Base-by-base conservation (phyloP, 2,329 filamentous ascomycete genomes). In the Penicillium rolfsii region DNA sequence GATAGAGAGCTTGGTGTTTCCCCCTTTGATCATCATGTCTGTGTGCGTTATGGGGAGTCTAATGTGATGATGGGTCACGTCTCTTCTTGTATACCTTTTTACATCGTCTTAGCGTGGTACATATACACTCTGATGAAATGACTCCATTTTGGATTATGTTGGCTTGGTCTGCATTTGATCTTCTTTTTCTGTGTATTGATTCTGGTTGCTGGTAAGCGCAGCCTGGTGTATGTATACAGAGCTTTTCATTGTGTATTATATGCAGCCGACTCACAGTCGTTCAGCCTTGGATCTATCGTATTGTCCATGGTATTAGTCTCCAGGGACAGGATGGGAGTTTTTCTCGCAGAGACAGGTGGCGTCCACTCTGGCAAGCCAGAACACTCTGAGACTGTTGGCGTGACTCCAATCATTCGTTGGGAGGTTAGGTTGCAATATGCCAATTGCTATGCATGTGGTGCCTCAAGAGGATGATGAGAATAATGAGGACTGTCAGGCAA, bases 31-130 rank as follows among this genome's bases (percentile, higher is more conserved):
- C n/a, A n/a, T 33, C 35, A 49, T 52, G n/a, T 46, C 45, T 54
- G 8, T 19, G 5, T 57, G 24, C 4, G 19, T 50, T 30, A n/a
- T 14, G 22, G 30, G 30, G 12, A 33, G 50, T 19, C 54, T 59
- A 50, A 57, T 60, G 7, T 57, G 53, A 57, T 59, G 56, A 40
- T 55, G 38, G 46, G 33, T 52, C 53, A 46, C 56, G 35, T 55
- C 40, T 54, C 41, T 19, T 57, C 53, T 49, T 59, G 33, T 62
- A 57, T 59, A 58, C 26, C 41, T 33, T 33, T 60, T 24, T 60
- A 58, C 38, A 63, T 60, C 55, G 43, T 60, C 49, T 54, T 36
- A 60, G 57, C 55, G 63, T 59, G 55, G 52, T 63, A 63, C 57
- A 63, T 63, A 64, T 35, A 50, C 46, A 33, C 19, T 35, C 7